Base-by-base conservation (phyloP, 495 filamentous ascomycete species). In the Cryomyces minteri region DNA sequence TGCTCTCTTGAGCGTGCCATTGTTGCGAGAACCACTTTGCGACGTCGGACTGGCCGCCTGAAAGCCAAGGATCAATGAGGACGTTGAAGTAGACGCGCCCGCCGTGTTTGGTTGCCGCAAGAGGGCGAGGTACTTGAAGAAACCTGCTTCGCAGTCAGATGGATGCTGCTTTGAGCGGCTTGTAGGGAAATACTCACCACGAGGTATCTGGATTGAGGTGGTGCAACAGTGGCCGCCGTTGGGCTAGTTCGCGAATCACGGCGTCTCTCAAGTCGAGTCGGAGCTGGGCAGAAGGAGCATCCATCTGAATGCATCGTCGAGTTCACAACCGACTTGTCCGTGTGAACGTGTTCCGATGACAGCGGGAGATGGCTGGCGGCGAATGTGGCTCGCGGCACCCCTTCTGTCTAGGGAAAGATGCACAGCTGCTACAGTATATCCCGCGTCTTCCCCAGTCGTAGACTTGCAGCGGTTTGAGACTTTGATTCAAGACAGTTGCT, bases 121-220 rank as follows among this genome's bases (percentile, higher is more conserved):
- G 45, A 5, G 70, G 70, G 39, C 63, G 63, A 1, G 72, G 73
- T 5, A 76, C 54, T 44, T 71, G 69, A 18, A 76, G 51, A 4
- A 76, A 58, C 73, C 73, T 76, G 10, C 61, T 67, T 11, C 18
- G 18, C 18, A 25, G 18, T 25, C 18, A 25, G 18, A 25, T 25
- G 18, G 18, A 25, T 25, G 18, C 18, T 25, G 18, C 18, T 2
- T 25, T 2, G 18, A 25, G 18, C 18, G 18, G 18, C 18, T 25
- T 25, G 18, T 25, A 25, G 18, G 18, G 18, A 25, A 25, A 25
- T 2, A 25, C 18, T 25, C 2, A 25, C 18, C 18, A 25, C 18
- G 18, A 25, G 18, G 72, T 74, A 55, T 77, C 73, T 25, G 68
- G 73, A 47, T 75, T 77, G 8, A 76, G 59, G 48, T 76, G 73